Conservation (phyloP, 2,329 filamentous ascomycete species). For the Trichoderma atroviride region DNA sequence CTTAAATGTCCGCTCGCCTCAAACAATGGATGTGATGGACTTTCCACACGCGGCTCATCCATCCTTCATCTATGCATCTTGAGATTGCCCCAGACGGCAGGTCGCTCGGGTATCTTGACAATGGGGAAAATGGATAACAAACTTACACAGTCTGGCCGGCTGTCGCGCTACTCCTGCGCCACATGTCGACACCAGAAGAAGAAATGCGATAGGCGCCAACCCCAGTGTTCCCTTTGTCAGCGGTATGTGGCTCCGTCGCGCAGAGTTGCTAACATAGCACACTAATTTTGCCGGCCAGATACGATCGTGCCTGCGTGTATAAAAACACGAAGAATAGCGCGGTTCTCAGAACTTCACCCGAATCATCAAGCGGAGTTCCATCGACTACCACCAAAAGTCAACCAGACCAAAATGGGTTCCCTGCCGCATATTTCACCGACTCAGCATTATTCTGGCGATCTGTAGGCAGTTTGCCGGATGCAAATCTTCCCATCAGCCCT, state of each 20-base stretch:
- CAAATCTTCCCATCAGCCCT: not conserved
- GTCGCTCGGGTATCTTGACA: not conserved
- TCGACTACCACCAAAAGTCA: not conserved
- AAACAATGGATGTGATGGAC: not conserved
- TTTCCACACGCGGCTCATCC: not conserved
- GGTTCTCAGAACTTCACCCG: not conserved
- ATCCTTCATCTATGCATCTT: not conserved
- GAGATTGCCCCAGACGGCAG: not conserved
- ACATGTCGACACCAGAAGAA: conserved; percentile 6
- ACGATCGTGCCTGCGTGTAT: not conserved
- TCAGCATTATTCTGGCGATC: not conserved
- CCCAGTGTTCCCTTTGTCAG: conserved; percentile 1
- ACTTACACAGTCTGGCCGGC: not conserved
- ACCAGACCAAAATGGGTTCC: not conserved
- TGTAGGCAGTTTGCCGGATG: not conserved
- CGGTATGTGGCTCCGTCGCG: not conserved
- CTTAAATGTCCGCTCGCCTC: conserved; percentile 2
- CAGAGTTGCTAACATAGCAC: not conserved
- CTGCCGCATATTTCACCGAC: conserved; percentile 1
- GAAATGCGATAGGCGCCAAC: conserved; percentile 8
- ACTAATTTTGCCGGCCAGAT: not conserved
- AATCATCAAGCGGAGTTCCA: not conserved
- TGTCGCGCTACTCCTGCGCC: conserved; percentile 1
- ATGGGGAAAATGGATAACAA: not conserved
- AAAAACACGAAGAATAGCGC: not conserved